Conservation (phyloP, 2,329 filamentous ascomycete species). For the Aspergillus fumigatus region DNA sequence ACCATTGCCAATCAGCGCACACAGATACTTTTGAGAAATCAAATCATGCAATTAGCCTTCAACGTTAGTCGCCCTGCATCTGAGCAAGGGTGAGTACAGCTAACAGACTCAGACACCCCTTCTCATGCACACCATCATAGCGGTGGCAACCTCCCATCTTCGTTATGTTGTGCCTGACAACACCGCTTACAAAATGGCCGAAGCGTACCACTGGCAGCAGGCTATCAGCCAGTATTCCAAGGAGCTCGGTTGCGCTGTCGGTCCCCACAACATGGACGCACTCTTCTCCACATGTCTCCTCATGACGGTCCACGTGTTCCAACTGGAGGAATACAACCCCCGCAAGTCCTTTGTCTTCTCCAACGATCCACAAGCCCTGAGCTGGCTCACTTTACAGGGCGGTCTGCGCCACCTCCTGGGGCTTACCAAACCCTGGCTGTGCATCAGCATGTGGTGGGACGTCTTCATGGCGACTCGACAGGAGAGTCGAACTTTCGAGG, state of each 20-base stretch:
- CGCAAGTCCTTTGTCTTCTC: conserved; percentile 35
- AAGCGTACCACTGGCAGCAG: conserved; percentile 36
- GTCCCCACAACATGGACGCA: conserved; percentile 33
- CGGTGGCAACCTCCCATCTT: conserved; percentile 28
- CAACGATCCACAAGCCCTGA: conserved; percentile 25
- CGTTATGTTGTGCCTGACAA: conserved; percentile 23
- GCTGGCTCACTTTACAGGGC: conserved; percentile 34
- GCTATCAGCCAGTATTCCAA: conserved; percentile 32
- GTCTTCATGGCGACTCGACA: conserved; percentile 27
- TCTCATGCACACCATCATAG: conserved; percentile 36
- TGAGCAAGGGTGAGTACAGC: not conserved
- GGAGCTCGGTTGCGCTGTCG: conserved; percentile 24
- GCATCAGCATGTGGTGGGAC: conserved; percentile 32
- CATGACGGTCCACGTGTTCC: conserved; percentile 33
- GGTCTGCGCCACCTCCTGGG: conserved; percentile 30
- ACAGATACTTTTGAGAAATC: conserved; percentile 17
- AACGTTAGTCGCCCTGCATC: conserved; percentile 15
- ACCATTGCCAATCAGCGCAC: conserved; percentile 10
- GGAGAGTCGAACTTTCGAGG: conserved; percentile 20
- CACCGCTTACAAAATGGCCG: conserved; percentile 23
- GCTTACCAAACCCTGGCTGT: conserved; percentile 20
- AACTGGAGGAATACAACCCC: conserved; percentile 26
- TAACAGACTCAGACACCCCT: conserved; percentile 26
- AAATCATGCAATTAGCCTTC: conserved; percentile 28
- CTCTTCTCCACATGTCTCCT: conserved; percentile 37